Base-by-base conservation (phyloP, 2,329 filamentous ascomycete species). In the Fusarium pseudoanthophilum region DNA sequence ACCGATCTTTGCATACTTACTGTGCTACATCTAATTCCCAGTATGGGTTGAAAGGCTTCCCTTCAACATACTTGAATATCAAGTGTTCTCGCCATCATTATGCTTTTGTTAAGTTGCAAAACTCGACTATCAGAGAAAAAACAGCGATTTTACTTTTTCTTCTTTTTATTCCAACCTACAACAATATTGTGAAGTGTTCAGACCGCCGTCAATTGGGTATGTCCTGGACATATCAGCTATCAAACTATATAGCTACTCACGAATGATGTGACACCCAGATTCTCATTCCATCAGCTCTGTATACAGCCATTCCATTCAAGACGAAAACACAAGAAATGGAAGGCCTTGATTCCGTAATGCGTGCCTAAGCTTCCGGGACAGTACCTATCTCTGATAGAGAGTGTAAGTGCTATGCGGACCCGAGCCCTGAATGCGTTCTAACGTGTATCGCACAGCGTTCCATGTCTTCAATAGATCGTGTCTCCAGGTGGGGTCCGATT, bases 261-360 rank as follows among this genome's bases (percentile, higher is more conserved):
- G 26, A 48, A 48, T 4, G 11, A 2, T 13, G 9, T 48, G 13
- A 15, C 4, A 28, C 6, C 26, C 20, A 21, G 45, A 11, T 30
- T 5, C 14, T 15, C 14, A 30, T 4, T 48, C 45, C 16, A 21
- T 30, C 7, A 48, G 14, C 4, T 16, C 6, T 5, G 3, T 16
- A n/a, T 20, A 48, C 2, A 2, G 4, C 9, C 9, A 8, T 21
- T 4, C 26, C 13, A 45, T 28, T 10, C 5, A 28, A 15, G 18
- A 14, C 11, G 5, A 16, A 15, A 21, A 20, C 18, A 0, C 4
- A 15, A 2, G 8, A 46, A 20, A 21, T 8, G 11, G 0, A 6
- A 20, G 6, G 14, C 1, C 11, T 26, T 28, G 45, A 2, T 28
- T 28, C 13, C 0, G 11, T 18, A 46, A 20, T 5, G 7, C 5